These are phyloP conservation scores for Tetradesmus obliquus DNA, from an alignment of 139 green algal genomes.

Conservation along the genomic window DNA sequence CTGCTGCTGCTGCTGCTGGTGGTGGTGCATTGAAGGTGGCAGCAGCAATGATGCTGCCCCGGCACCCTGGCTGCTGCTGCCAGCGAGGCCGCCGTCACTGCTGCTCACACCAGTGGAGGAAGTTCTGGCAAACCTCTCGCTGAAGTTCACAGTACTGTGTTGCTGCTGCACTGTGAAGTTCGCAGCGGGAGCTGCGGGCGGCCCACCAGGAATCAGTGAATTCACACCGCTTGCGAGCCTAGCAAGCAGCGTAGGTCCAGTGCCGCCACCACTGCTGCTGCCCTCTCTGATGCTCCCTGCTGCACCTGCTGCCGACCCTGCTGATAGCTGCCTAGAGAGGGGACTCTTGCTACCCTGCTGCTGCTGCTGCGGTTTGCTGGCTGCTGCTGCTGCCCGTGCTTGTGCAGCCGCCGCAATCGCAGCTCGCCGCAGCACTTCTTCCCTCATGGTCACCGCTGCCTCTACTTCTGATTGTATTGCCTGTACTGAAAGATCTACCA, in stretches of 20 bases:
- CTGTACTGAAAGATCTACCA: slow-evolving; percentile 49
- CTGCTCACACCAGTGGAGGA: background rate
- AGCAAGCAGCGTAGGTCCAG: background rate
- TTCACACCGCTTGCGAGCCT: background rate
- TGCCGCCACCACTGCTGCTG: background rate
- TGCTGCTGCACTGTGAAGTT: background rate
- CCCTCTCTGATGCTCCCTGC: background rate
- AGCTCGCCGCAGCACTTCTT: background rate
- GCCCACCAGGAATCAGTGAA: background rate
- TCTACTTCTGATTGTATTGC: slow-evolving; percentile 10
- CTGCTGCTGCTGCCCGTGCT: background rate
- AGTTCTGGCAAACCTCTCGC: background rate
- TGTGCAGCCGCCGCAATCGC: background rate
- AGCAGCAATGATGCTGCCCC: too few relatives aligned
- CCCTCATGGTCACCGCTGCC: background rate
- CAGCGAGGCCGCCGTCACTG: background rate
- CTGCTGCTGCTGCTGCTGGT: background rate
- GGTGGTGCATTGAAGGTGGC: background rate
- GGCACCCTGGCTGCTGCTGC: background rate
- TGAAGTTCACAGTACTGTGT: background rate
- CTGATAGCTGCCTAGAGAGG: background rate
- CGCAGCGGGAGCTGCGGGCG: background rate
- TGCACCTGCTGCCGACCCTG: background rate
- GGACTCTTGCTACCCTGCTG: background rate
- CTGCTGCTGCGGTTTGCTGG: background rate